Base-by-base conservation (phyloP, 305 asterid species). In the Fraxinus albicans region DNA sequence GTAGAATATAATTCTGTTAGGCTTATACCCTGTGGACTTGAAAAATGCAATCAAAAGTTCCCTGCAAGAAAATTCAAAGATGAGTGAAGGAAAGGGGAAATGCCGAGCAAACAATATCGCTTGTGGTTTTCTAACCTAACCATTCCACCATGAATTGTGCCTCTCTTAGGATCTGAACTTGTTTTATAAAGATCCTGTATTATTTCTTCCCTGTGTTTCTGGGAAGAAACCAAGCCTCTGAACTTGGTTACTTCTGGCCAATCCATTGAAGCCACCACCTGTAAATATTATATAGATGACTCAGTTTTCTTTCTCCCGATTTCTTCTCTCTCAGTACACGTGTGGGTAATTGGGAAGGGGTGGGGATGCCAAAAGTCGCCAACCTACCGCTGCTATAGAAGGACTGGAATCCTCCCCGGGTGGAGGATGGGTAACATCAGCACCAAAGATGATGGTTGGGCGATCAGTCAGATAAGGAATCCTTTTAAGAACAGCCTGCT, bases 251-350 rank as follows among this genome's bases (percentile, higher is more conserved):
- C 94, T 69, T 92, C 89, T 2, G 98, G 98, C 98, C 99, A 96
- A 84, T 94, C 98, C 94, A 94, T 88, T 21, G 98, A 96, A 27
- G 96, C 99, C 19, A 96, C 99, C 58, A 96, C 98, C 99, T 96
- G 89, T 25, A 17, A 77, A 83, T 7, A n/a, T n/a, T n/a, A n/a
- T n/a, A 81, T 15, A 29, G 7, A 77, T 31, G 34, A 74, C 27
- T 44, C 60, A 23, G 40, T 15, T 15, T n/a, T 38, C 27, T 29
- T 25, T 23, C 5, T 72, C 76, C 40, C 8, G 1, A 21, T 72
- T 34, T 47, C 31, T 35, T 69, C 8, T n/a, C 34, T 34, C 60
- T 19, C 7, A n/a, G 21, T 29, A 21, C 31, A 7, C 4, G 70
- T 60, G 70, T 21, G 69, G 23, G 70, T 60, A 58, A 63, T n/a